Evolutionary conservation across 495 filamentous ascomycete genomes (phyloP).

Genomic region (Hypoxylon rickii): DNA sequence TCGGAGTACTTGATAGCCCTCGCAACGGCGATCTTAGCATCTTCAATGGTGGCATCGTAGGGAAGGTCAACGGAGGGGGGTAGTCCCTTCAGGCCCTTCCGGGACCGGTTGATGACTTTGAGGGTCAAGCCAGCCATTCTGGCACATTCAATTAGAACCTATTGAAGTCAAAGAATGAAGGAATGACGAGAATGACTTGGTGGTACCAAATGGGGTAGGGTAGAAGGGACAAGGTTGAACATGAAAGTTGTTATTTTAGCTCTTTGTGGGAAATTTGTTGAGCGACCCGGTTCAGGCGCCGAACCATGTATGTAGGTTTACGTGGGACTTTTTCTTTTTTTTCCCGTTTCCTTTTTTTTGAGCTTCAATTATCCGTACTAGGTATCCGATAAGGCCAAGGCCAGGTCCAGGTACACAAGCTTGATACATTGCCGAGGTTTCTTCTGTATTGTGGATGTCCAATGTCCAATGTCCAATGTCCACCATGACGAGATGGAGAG

Average conservation of each 20-base stretch:
- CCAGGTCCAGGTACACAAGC: too few species aligned
- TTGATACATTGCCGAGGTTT: too few species aligned
- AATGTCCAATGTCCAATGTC: too few species aligned
- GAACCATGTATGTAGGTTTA: not conserved
- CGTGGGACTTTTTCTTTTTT: conserved; percentile 13
- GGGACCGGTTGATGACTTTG: conserved; percentile 49
- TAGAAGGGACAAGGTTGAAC: not conserved
- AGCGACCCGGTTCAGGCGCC: not conserved
- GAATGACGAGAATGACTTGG: not conserved
- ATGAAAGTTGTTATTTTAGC: conserved; percentile 6
- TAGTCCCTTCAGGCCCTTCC: conserved; percentile 68
- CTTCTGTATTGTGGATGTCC: too few species aligned
- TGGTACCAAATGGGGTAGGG: not conserved
- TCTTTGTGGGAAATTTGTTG: conserved; percentile 31
- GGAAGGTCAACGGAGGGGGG: conserved; percentile 68
- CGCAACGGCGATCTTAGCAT: conserved; percentile 57
- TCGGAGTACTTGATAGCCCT: conserved; percentile 50
- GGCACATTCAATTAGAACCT: conserved; percentile 1
- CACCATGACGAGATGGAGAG: too few species aligned
- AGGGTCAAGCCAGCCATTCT: conserved; percentile 46
- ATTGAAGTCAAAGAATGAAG: not conserved
- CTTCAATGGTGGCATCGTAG: conserved; percentile 62
- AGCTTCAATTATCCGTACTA: not conserved
- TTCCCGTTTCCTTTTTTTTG: conserved; percentile 16
- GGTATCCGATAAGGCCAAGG: not conserved